Evolutionary conservation across 2,329 filamentous ascomycete species (phyloP), one percentile per base, ranked within the genome.

Genomic region (Nannizziopsis barbatae): DNA sequence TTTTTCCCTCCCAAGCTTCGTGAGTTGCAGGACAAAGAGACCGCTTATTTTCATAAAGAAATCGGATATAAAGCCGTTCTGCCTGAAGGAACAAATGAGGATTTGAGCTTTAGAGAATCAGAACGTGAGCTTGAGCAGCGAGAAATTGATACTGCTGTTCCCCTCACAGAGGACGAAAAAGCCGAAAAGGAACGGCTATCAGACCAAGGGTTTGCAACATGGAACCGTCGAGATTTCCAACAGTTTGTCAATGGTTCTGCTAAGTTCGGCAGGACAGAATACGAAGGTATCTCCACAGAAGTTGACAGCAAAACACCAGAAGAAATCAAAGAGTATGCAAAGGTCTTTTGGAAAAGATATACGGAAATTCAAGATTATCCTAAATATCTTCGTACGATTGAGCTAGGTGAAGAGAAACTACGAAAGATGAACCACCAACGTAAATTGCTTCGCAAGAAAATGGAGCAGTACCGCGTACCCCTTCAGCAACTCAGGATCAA

Each of bases 401-500:
- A 95, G 59, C 83, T 90, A 53, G 92, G 92, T 40, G 92, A 98
- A 65, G 86, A 94, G 62, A 86, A 88, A 54, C 80, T 86, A 49
- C 81, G 84, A 47, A 90, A 90, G 66, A 86, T 90, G 51, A 86
- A 92, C 56, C 85, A 94, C 63, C 90, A 96, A 66, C 84, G 87
- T 53, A 90, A 93, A 68, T 83, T 96, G 72, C 76, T 98, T 48
- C 81, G 83, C 54, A 93, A 89, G 77, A 98, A 98, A 77, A 85
- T 98, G 77, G 78, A 83, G 58, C 86, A 92, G 73, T 96, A 95
- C 64, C 84, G 92, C n/a, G 90, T 96, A 43, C 93, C 92, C 18
- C 76, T 98, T 12, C 92, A 98, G 66, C 92, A 98, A 67, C 80
- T 98, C 60, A 95, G 95, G 74, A 88, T 98, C 72, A 96, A 95